Evolutionary conservation across 2,329 filamentous ascomycete species (phyloP).

Genomic region (Podosphaera leucotricha): DNA sequence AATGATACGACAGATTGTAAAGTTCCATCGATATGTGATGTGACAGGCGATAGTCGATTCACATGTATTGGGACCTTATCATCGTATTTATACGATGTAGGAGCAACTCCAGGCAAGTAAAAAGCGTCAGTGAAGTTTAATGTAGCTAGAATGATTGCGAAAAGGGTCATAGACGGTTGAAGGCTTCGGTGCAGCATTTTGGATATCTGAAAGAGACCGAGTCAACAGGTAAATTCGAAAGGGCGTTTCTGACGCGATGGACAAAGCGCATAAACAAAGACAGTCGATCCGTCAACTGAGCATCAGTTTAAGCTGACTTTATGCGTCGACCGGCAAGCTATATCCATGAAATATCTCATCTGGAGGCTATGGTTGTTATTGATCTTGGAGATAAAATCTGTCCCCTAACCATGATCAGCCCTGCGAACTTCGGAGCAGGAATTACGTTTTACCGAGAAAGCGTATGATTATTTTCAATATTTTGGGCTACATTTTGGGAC

Average conservation of each 20-base stretch:
- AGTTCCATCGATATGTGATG: conserved; percentile 51
- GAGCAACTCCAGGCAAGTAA: conserved; percentile 89
- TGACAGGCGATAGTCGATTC: conserved; percentile 74
- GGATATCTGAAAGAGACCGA: conserved; percentile 3
- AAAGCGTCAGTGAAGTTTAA: conserved; percentile 46
- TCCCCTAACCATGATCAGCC: background rate
- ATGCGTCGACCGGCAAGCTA: background rate
- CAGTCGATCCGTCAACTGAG: background rate
- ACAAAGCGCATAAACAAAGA: background rate
- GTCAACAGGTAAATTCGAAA: background rate
- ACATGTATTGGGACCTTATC: conserved; percentile 72
- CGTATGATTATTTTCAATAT: background rate
- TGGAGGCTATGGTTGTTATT: background rate
- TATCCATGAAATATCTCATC: background rate
- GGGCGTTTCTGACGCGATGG: background rate
- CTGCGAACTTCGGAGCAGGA: background rate
- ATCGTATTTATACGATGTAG: conserved; percentile 65
- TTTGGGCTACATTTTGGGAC: background rate
- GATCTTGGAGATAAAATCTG: background rate
- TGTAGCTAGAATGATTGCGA: conserved; percentile 24
- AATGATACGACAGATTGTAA: conserved; percentile 85
- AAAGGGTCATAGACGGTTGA: conserved; percentile 22
- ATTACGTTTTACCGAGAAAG: background rate
- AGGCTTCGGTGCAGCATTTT: conserved; percentile 14
- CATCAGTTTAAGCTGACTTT: background rate